Base-by-base conservation (phyloP, 345 rosid species). In the Kandelia obovata region DNA sequence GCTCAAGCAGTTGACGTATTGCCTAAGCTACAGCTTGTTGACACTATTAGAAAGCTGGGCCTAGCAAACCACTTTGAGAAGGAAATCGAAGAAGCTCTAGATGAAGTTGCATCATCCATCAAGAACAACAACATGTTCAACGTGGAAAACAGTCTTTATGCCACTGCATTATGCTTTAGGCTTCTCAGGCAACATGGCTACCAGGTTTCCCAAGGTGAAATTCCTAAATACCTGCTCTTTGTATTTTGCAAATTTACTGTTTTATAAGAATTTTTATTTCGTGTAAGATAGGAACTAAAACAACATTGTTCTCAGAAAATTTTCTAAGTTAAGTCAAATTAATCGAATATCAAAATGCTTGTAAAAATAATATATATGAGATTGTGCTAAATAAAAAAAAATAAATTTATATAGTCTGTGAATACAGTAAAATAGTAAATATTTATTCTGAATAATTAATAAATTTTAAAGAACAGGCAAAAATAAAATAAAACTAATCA, bases 181-280 rank as follows among this genome's bases (percentile, higher is more conserved):
- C 78, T 83, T 28, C 79, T 86, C 53, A 70, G 89, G 73, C 79
- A 71, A 58, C 77, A 86, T 15, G 82, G 84, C 34, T 71, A 75
- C 61, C 58, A 73, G 61, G 75, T 78, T 70, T 83, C 89, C 51
- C 79, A 76, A 79, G 84, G 89, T 75, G 53, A 35, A 31, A 37
- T 56, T 34, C 16, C 55, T 23, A 57, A 26, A 43, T 43, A 43
- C 49, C 5, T 2, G 13, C 17, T 11, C 0, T 43, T 43, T 13
- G 1, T 43, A 43, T 43, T 43, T 43, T 43, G 49, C 4, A 13
- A 13, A 13, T 13, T 43, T 43, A 13, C 13, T 43, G 5, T 0
- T 43, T 43, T 43, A 43, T 3, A 39, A 39, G 4, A 39, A 43
- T 11, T 11, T 43, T 43, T 43, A 0, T 13, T 13, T 13, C 17